Evolutionary conservation across 441 rosid genomes (phyloP).

Genomic region (Codiaeum variegatum): DNA sequence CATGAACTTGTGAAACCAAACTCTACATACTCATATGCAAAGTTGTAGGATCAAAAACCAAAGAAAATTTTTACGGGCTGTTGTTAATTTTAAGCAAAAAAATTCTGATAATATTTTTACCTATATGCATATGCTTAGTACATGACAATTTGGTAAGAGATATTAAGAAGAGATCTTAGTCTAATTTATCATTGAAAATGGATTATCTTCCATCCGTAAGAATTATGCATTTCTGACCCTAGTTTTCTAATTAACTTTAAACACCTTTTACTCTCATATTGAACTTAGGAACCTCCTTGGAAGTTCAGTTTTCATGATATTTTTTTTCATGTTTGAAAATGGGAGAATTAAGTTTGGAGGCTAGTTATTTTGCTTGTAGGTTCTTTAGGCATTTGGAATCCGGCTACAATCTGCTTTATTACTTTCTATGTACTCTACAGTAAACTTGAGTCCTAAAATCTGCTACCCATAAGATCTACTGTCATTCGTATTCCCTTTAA

Average conservation of each 20-base stretch:
- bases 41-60: background rate
- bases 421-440: slow-evolving; percentile 52
- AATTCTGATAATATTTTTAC: background rate
- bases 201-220: background rate
- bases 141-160: background rate
- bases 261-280: background rate
- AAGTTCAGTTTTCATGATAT: background rate
- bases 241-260: background rate
- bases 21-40: background rate
- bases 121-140: background rate
- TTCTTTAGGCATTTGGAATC: slow-evolving; percentile 47
- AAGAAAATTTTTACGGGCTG: background rate
- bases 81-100: background rate
- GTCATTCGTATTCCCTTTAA: background rate
- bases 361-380: slow-evolving; percentile 39
- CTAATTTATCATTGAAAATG: background rate
- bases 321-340: slow-evolving; percentile 11
- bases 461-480: slow-evolving; percentile 51
- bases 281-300: background rate
- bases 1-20: background rate
- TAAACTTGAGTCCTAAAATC: slow-evolving; percentile 62
- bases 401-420: slow-evolving; percentile 64
- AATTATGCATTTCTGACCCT: background rate
- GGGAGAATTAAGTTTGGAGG: slow-evolving; percentile 1
- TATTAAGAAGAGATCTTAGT: background rate